Base-by-base conservation (phyloP, 2,329 filamentous ascomycete genomes). In the Arthrobotrys pseudoclavata region DNA sequence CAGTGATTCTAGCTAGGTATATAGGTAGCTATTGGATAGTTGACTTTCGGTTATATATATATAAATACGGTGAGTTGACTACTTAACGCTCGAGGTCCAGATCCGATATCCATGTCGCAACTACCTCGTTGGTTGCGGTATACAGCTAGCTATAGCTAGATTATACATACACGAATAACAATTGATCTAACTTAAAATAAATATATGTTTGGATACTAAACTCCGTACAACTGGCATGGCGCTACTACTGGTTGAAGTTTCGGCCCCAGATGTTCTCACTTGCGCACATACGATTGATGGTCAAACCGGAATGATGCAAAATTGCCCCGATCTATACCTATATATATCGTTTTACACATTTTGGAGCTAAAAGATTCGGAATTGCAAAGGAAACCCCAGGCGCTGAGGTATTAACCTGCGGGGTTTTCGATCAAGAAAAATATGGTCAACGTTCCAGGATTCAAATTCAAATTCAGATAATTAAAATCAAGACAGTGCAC, bases 391-490 rank as follows among this genome's bases (percentile, higher is more conserved):
- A 7, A 34, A 37, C 29, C 34, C 20, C 34, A 42, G 55, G 12
- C 34, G 9, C 55, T 60, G 55, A 60, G 55, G 31, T 60, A 60
- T 60, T 60, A 60, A 60, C 20, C 31, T 60, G 55, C 55, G 55
- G 55, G 55, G 55, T 60, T 60, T 60, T 60, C 18, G 22, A 60
- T 37, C 29, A 22, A 37, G n/a, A 5, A 22, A 29, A 20, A 60
- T 26, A 29, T n/a, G 52, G 6, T 37, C 37, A 40, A 40, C 15
- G 12, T n/a, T 40, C 31, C 13, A 57, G 55, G 20, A 42, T 42
- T 42, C 10, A 7, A 6, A 24, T 60, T 12, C 34, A 40, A 60
- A 60, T 60, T 13, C 34, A 60, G 34, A 60, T n/a, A n/a, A n/a
- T 20, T 9, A 12, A 24, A 60, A 60, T 60, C 34, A 9, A 60